Base-by-base conservation (phyloP, 768 basidiomycete genomes). In the Russula earlei region DNA sequence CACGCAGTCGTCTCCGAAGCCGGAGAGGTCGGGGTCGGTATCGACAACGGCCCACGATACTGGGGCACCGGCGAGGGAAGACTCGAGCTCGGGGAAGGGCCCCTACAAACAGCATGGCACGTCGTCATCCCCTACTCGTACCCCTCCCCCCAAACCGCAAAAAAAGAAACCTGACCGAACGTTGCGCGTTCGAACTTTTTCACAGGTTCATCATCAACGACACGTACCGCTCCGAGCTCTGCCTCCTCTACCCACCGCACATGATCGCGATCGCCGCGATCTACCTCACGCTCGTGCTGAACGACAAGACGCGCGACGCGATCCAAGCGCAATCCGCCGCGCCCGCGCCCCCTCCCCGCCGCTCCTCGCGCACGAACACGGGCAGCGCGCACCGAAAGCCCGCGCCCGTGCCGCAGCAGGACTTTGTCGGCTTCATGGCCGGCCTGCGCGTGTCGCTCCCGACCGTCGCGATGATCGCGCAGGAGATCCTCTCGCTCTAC, bases 191-290 rank as follows among this genome's bases (percentile, higher is more conserved):
- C 31, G 7, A 14, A 12, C 34, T 2, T 14, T 14, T 12, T 12
- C 9, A 27, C 59, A 96, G 93, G 90, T 93, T 92, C 67, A 83
- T 97, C 67, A 82, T 99, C 66, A 99, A 98, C 71, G 95, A 98
- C 69, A 92, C 89, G 0, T 97, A 92, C 66, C 83, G 94, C 51
- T 93, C 91, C 5, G 89, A 94, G 53, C 75, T 99, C 19, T 92
- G 91, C 66, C 82, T 99, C n/a, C 70, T 96, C 27, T 86, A 98
- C 67, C 94, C 96, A 0, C 96, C 96, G 0, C 92, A 98, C 67
- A 75, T 97, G 54, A 89, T 98, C 62, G 92, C 95, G 20, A 80
- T 97, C 65, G 85, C 94, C 0, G 87, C 91, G 0, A 80, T 99
- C 53, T 96, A 92, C 72, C 81, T 97, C 56, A 86, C 89, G 0